Evolutionary conservation across 441 rosid species (phyloP).

Genomic region (Mallotus repandus): DNA sequence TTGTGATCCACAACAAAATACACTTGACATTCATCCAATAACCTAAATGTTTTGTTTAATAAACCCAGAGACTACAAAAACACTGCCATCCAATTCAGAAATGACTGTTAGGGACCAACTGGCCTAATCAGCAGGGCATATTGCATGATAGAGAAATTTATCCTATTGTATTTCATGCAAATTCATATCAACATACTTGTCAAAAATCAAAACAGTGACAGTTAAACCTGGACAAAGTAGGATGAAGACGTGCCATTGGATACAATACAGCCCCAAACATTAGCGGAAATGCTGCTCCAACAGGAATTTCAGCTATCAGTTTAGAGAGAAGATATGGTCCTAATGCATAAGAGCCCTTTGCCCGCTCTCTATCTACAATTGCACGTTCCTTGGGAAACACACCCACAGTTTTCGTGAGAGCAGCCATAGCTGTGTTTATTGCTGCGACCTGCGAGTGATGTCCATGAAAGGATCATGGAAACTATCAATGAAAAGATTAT

Average conservation of each 20-base stretch:
- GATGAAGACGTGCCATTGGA: constrained; percentile 96
- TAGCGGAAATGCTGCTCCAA: constrained; percentile 94
- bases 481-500: neutral
- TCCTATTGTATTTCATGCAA: neutral
- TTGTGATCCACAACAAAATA: neutral
- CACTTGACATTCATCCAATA: no score
- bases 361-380: constrained; percentile 90
- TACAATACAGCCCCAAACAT: constrained; percentile 90
- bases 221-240: constrained; percentile 67
- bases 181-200: neutral
- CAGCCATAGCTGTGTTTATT: constrained; percentile 98
- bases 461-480: constrained; percentile 11
- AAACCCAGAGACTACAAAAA: neutral
- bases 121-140: neutral
- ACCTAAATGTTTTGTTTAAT: neutral
- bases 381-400: constrained; percentile 97
- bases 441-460: constrained; percentile 68
- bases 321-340: constrained; percentile 95
- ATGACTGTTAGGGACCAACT: neutral
- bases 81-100: neutral
- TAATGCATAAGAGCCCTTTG: constrained; percentile 82
- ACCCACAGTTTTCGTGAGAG: constrained; percentile 94
- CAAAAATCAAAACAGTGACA: constrained; percentile 14
- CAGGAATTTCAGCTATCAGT: constrained; percentile 85
- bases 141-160: neutral